phyloP scores from a whole-genome alignment of 495 filamentous ascomycete species.

The Daldinia concentrica region DNA sequence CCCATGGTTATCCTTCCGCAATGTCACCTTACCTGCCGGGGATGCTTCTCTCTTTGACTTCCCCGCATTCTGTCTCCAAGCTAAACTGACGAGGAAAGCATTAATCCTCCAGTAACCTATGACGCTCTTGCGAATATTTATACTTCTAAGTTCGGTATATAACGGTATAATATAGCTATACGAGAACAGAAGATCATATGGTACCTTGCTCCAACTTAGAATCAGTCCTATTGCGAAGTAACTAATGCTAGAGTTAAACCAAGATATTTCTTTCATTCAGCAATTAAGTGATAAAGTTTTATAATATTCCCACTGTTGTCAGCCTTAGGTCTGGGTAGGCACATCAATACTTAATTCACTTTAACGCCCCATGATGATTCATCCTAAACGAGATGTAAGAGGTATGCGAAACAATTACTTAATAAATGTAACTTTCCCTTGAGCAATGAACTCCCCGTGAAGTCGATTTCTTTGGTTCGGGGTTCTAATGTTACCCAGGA shows the following conservation, averaged over 20 bases:
- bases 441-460: too few species aligned
- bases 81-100: not conserved
- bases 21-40: slow-evolving; percentile 25
- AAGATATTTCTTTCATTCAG: not conserved
- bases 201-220: not conserved
- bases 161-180: not conserved
- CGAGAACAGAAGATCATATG: not conserved
- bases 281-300: not conserved
- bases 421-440: too few species aligned
- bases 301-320: too few species aligned
- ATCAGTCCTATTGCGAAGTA: not conserved
- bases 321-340: too few species aligned
- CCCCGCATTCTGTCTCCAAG: slow-evolving; percentile 20
- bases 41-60: slow-evolving; percentile 6
- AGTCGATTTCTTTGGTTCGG: too few species aligned
- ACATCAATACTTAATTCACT: too few species aligned
- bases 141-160: not conserved
- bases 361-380: too few species aligned
- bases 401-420: too few species aligned
- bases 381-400: too few species aligned
- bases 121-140: not conserved
- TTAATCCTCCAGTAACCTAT: not conserved
- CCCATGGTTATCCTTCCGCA: not conserved
- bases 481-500: too few species aligned
- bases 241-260: not conserved